phyloP scores from a whole-genome alignment of 768 basidiomycete genomes.

The Boletellus ananas region DNA sequence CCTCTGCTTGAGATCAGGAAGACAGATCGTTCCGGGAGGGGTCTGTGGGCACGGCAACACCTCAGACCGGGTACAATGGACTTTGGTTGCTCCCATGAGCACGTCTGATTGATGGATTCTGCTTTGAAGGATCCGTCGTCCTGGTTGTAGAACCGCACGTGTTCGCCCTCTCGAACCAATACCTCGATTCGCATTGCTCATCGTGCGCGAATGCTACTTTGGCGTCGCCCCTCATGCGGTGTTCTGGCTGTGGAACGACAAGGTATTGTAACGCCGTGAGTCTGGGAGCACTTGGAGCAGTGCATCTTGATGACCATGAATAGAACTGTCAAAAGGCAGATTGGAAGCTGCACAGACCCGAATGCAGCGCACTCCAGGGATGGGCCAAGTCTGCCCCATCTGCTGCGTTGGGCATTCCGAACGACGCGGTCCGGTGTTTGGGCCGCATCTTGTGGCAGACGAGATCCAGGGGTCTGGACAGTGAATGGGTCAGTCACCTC shows the following conservation, averaged over 20 bases:
- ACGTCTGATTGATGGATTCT: background rate
- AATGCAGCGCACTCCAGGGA: slow-evolving; percentile 66
- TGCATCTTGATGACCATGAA: background rate
- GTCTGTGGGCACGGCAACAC: slow-evolving; percentile 39
- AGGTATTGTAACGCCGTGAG: slow-evolving; percentile 76
- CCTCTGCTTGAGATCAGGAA: slow-evolving; percentile 37
- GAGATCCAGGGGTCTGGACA: slow-evolving; percentile 50
- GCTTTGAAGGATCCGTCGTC: slow-evolving; percentile 51
- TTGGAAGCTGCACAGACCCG: slow-evolving; percentile 72
- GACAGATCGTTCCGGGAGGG: slow-evolving; percentile 40
- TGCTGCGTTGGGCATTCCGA: slow-evolving; percentile 49
- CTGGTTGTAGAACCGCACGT: slow-evolving; percentile 58
- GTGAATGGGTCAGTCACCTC: slow-evolving; percentile 50
- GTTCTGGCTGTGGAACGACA: slow-evolving; percentile 64
- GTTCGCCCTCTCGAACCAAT: slow-evolving; percentile 58
- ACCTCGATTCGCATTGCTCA: slow-evolving; percentile 65
- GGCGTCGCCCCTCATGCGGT: slow-evolving; percentile 52
- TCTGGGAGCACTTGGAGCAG: background rate
- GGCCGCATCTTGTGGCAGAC: slow-evolving; percentile 70
- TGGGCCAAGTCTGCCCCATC: slow-evolving; percentile 54
- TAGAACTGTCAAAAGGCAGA: slow-evolving; percentile 70
- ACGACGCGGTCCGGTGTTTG: slow-evolving; percentile 76
- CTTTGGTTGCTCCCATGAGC: background rate
- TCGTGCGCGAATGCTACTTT: slow-evolving; percentile 50
- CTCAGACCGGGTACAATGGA: slow-evolving; percentile 36